phyloP scores from a whole-genome alignment of 495 filamentous ascomycete species.

The Rostrohypoxylon terebratum region DNA sequence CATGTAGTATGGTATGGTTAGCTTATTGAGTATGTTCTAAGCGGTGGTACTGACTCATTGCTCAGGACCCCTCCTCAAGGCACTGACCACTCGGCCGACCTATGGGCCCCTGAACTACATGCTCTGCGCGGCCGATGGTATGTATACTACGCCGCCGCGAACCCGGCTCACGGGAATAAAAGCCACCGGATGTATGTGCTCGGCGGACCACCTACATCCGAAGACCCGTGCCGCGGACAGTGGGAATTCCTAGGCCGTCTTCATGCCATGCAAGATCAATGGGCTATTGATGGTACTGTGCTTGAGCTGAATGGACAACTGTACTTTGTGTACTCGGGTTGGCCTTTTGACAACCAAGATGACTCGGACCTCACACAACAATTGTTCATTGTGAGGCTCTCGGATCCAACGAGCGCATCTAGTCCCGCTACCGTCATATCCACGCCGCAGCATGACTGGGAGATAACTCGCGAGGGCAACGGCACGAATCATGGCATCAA shows the following conservation, averaged over 20 bases:
- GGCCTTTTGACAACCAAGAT: slow-evolving; percentile 40
- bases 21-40: not conserved
- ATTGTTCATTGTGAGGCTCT: slow-evolving; percentile 47
- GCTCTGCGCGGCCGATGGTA: slow-evolving; percentile 50
- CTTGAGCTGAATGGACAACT: slow-evolving; percentile 43
- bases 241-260: slow-evolving; percentile 51
- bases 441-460: slow-evolving; percentile 43
- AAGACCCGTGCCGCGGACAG: slow-evolving; percentile 43
- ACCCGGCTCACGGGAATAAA: slow-evolving; percentile 44
- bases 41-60: slow-evolving; percentile 8
- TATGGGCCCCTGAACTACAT: slow-evolving; percentile 52
- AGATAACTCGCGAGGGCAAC: slow-evolving; percentile 46
- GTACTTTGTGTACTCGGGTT: slow-evolving; percentile 50
- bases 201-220: slow-evolving; percentile 42
- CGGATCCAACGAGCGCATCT: slow-evolving; percentile 36
- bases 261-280: slow-evolving; percentile 47
- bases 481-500: slow-evolving; percentile 47
- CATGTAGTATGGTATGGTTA: slow-evolving; percentile 48
- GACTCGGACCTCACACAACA: slow-evolving; percentile 44
- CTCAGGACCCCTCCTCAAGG: slow-evolving; percentile 47
- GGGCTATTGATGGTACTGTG: slow-evolving; percentile 52
- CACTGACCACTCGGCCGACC: slow-evolving; percentile 48
- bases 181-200: slow-evolving; percentile 52
- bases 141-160: slow-evolving; percentile 49
- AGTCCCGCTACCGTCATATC: slow-evolving; percentile 40